Evolutionary conservation across 2,329 filamentous ascomycete species (phyloP).

Genomic region (Epichloe typhina): DNA sequence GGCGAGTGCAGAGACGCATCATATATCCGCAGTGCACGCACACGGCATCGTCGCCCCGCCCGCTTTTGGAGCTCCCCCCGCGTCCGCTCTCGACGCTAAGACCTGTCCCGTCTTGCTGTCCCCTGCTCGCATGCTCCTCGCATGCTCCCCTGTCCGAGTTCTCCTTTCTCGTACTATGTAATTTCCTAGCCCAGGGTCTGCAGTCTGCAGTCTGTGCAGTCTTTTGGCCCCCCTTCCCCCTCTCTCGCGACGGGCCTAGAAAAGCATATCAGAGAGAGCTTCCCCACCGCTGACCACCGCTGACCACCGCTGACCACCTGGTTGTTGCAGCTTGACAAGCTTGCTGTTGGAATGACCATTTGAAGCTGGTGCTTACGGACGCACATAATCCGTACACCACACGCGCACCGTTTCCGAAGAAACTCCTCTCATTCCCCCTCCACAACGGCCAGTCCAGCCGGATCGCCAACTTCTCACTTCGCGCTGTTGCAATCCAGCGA

Average conservation of each 20-base stretch:
- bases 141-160: neutral
- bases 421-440: neutral
- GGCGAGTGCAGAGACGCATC: too few species aligned
- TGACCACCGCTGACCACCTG: neutral
- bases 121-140: neutral
- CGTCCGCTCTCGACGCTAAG: neutral
- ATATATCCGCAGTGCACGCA: neutral
- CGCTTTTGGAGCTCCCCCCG: neutral
- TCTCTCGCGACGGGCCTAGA: neutral
- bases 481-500: neutral
- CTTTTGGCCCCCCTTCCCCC: neutral
- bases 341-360: too few species aligned
- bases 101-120: neutral
- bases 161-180: neutral
- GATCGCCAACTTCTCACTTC: neutral
- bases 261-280: slow-evolving; percentile 6
- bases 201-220: neutral
- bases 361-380: too few species aligned
- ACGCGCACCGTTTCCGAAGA: neutral
- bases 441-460: neutral
- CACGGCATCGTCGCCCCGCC: neutral
- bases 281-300: neutral
- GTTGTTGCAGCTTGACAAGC: neutral
- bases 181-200: slow-evolving; percentile 1
- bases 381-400: neutral